These are phyloP conservation scores for Phaeolepiota aurea DNA, from an alignment of 768 basidiomycete species.

Conservation along the genomic window DNA sequence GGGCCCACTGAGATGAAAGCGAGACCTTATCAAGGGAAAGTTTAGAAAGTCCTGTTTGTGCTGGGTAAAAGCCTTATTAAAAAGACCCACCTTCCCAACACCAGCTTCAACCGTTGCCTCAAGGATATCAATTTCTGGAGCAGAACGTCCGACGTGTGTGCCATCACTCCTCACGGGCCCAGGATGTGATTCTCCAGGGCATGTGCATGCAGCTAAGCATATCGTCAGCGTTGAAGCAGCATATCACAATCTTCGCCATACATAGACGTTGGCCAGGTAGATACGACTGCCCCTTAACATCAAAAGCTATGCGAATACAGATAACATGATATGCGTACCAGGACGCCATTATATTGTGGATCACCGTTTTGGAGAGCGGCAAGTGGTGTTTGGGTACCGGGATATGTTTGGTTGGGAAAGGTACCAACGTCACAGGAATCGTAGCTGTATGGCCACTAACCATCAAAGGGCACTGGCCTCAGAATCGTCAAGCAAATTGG, in stretches of 20 bases:
- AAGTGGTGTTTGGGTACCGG: slow-evolving; percentile 39
- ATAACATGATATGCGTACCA: slow-evolving; percentile 18
- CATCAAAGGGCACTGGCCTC: background rate
- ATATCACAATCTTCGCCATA: slow-evolving; percentile 4
- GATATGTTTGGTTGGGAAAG: slow-evolving; percentile 64
- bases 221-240: background rate
- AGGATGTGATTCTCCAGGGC: slow-evolving; percentile 77
- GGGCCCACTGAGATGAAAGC: slow-evolving; percentile 74
- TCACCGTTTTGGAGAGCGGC: slow-evolving; percentile 35
- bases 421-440: slow-evolving; percentile 78
- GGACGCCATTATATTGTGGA: slow-evolving; percentile 24
- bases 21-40: slow-evolving; percentile 53
- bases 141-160: slow-evolving; percentile 69
- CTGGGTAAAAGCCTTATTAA: no score
- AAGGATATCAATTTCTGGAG: slow-evolving; percentile 88
- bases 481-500: slow-evolving; percentile 6
- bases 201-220: no score
- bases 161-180: slow-evolving; percentile 77
- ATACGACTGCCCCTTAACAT: slow-evolving; percentile 53
- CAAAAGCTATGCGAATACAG: no score
- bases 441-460: slow-evolving; percentile 59
- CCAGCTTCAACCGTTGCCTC: slow-evolving; percentile 86
- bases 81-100: no score
- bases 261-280: slow-evolving; percentile 53
- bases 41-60: slow-evolving; percentile 7